Percentiles rank a stretch among this genome's conserved stretches.
phyloP scores from a whole-genome alignment of 805 yeast genomes.

The Candida sanyiensis region DNA sequence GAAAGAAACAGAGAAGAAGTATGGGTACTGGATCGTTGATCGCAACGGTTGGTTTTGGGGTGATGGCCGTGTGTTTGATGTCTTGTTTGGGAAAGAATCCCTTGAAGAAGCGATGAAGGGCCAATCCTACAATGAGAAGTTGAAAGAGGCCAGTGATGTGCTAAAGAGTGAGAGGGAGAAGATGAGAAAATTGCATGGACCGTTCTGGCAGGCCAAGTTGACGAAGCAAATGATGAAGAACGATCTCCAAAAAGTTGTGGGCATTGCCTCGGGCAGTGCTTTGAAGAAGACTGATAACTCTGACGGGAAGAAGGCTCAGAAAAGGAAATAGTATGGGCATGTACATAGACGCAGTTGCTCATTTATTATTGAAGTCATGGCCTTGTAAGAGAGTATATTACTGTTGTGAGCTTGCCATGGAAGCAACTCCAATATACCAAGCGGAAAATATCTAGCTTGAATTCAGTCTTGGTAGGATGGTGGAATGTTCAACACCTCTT shows the following conservation, averaged over 20 bases:
- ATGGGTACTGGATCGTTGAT: conserved; percentile 66
- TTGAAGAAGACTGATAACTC: conserved; percentile 2
- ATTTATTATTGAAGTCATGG: too few species aligned
- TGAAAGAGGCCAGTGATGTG: conserved; percentile 19
- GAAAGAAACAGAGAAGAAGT: conserved; percentile 47
- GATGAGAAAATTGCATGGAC: conserved; percentile 19
- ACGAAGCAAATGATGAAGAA: conserved; percentile 17
- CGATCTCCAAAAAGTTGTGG: conserved; percentile 19
- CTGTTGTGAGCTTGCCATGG: not conserved
- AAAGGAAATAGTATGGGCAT: not conserved
- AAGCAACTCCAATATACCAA: not conserved
- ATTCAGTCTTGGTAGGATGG: too few species aligned
- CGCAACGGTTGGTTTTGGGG: conserved; percentile 91
- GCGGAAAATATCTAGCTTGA: too few species aligned
- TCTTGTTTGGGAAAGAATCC: conserved; percentile 73
- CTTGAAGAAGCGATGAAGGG: conserved; percentile 61
- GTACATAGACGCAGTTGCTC: conserved; percentile 1
- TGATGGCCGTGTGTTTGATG: conserved; percentile 80
- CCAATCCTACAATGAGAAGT: conserved; percentile 19
- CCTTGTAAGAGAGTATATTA: not conserved
- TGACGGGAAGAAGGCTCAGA: not conserved
- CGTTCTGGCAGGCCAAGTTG: conserved; percentile 21
- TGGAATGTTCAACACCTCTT: too few species aligned
- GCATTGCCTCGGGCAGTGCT: conserved; percentile 13
- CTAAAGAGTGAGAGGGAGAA: conserved; percentile 18